These are phyloP conservation scores for Tricholoma saponaceum DNA, from an alignment of 768 basidiomycete species.

Conservation along the genomic window DNA sequence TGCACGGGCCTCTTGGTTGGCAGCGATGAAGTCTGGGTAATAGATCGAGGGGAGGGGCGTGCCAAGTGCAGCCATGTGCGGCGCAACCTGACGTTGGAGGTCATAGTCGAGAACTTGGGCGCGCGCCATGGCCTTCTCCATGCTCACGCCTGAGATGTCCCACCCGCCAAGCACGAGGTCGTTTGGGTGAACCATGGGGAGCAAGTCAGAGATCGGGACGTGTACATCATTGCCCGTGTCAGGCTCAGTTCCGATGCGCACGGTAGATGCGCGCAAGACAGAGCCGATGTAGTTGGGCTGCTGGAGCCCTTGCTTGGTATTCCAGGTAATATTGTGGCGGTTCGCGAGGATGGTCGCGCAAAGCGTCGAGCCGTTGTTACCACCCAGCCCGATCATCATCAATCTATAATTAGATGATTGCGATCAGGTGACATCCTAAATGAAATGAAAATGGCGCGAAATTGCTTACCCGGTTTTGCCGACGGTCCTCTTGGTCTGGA, in stretches of 20 bases:
- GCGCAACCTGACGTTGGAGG: conserved; percentile 91
- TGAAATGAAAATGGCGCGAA: not conserved
- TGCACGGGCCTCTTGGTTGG: conserved; percentile 94
- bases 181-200: conserved; percentile 98
- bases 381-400: conserved; percentile 95
- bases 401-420: conserved; percentile 46
- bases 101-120: conserved; percentile 94
- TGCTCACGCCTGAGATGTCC: conserved; percentile 84
- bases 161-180: conserved; percentile 97
- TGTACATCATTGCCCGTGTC: conserved; percentile 83
- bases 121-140: conserved; percentile 93
- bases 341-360: conserved; percentile 95
- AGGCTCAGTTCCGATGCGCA: conserved; percentile 84
- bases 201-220: conserved; percentile 86
- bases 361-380: conserved; percentile 95
- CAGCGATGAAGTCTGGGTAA: conserved; percentile 96
- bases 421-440: not conserved
- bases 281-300: conserved; percentile 98
- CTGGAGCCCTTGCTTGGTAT: conserved; percentile 87
- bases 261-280: conserved; percentile 92
- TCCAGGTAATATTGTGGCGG: conserved; percentile 90
- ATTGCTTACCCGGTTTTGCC: conserved; percentile 82
- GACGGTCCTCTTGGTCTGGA: conserved; percentile 84
- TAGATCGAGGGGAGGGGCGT: conserved; percentile 92
- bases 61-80: conserved; percentile 75